phyloP scores from a whole-genome alignment of 208 protist genomes.

The Leishmania braziliensis region DNA sequence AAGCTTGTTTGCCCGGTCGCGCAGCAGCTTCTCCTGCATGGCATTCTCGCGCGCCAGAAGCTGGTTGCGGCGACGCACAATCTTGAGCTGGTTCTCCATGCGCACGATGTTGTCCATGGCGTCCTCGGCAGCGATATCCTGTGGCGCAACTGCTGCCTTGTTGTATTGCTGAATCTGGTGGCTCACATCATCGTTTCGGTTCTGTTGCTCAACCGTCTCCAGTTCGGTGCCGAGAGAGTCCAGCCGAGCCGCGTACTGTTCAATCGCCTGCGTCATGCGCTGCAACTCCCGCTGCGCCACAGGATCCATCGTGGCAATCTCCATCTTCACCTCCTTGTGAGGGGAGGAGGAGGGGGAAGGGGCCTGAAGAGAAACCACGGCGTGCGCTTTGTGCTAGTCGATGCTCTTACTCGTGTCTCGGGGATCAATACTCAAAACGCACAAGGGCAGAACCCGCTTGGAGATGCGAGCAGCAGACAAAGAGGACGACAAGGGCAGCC shows the following conservation, averaged over 20 bases:
- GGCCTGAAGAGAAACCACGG: neutral
- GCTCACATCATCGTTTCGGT: slow-evolving; percentile 68
- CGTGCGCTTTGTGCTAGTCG: neutral
- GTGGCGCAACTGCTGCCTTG: slow-evolving; percentile 31
- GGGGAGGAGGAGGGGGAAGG: too few relatives aligned
- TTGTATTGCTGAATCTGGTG: slow-evolving; percentile 74
- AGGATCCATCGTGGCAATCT: slow-evolving; percentile 26
- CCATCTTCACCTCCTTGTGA: slow-evolving; percentile 9
- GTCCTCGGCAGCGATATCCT: slow-evolving; percentile 80
- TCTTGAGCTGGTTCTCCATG: slow-evolving; percentile 88
- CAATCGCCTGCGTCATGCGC: slow-evolving; percentile 59
- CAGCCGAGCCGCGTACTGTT: slow-evolving; percentile 53
- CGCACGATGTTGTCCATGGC: slow-evolving; percentile 83
- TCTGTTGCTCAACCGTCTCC: slow-evolving; percentile 61
- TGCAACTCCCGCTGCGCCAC: slow-evolving; percentile 57
- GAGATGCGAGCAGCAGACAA: neutral
- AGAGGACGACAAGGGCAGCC: neutral
- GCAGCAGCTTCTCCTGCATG: slow-evolving; percentile 65
- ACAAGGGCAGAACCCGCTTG: neutral
- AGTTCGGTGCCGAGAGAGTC: slow-evolving; percentile 52
- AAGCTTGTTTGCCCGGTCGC: slow-evolving; percentile 60
- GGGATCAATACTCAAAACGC: neutral
- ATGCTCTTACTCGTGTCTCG: neutral
- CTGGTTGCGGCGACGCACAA: slow-evolving; percentile 77
- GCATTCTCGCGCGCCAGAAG: slow-evolving; percentile 73